phyloP scores from a whole-genome alignment of 495 filamentous ascomycete genomes.

The Amorphotheca resinae region DNA sequence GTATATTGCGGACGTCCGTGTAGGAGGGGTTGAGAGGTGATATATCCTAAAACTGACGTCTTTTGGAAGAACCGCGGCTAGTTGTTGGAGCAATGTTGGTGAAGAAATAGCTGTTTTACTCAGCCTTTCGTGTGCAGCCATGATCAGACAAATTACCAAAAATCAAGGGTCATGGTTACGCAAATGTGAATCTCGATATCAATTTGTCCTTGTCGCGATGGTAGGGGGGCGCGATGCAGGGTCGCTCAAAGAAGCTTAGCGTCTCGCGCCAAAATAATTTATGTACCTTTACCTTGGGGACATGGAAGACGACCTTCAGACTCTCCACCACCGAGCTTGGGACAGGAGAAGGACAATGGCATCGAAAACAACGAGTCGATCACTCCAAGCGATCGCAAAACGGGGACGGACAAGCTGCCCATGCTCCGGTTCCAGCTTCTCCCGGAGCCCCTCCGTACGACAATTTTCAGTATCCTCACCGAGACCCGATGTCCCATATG shows the following conservation, averaged over 20 bases:
- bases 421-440: slow-evolving; percentile 2
- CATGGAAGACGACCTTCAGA: neutral
- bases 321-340: neutral
- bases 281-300: no score
- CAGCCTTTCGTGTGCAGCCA: slow-evolving; percentile 18
- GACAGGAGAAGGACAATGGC: slow-evolving; percentile 13
- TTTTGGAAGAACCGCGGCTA: slow-evolving; percentile 61
- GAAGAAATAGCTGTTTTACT: slow-evolving; percentile 14
- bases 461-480: slow-evolving; percentile 12
- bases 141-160: slow-evolving; percentile 16
- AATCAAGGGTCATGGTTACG: slow-evolving; percentile 13
- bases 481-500: slow-evolving; percentile 17
- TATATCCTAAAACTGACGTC: slow-evolving; percentile 59
- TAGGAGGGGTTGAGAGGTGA: slow-evolving; percentile 80
- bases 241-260: slow-evolving; percentile 13
- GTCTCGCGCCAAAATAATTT: slow-evolving; percentile 2
- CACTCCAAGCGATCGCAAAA: slow-evolving; percentile 7
- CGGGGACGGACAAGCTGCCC: slow-evolving; percentile 6
- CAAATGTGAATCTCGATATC: neutral
- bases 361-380: slow-evolving; percentile 10
- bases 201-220: slow-evolving; percentile 1
- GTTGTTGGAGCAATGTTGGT: slow-evolving; percentile 29
- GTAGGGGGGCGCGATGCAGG: slow-evolving; percentile 4
- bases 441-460: slow-evolving; percentile 5
- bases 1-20: slow-evolving; percentile 58